Base-by-base conservation (phyloP, 2,329 filamentous ascomycete species). In the Colletotrichum karsti region DNA sequence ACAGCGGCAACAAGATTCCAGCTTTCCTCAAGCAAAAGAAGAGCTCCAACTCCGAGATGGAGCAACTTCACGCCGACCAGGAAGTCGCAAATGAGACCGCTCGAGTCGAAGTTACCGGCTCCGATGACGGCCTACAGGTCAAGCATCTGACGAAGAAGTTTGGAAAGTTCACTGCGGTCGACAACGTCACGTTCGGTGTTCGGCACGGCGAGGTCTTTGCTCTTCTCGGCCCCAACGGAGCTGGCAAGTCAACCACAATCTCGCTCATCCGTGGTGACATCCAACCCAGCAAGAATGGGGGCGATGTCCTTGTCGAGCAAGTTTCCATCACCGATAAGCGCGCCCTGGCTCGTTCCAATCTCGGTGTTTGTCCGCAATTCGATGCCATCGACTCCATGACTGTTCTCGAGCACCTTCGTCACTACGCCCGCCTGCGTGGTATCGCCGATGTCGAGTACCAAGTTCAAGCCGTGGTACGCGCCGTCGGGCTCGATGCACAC, bases 331-430 rank as follows among this genome's bases (percentile, higher is more conserved):
- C 88, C n/a, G 86, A 85, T 56, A 87, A 91, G 70, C 89, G 93
- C 8, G 90, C 92, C 2, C 85, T 88, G 2, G 95, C 94, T 3
- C 88, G 95, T 50, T 84, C 88, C 1, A 88, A 94, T 72, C 87
- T 98, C 0, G 95, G 95, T 18, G 95, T 98, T 0, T 98, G 95
- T 73, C 95, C 95, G 0, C 95, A 94, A 77, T 92, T 92, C 72
- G 92, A 94, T 74, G 95, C 95, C 7, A 91, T 97, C 81, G 95
- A 98, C 77, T 88, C 91, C 59, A 95, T 98, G 93, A 97, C 94
- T 0, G 94, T 97, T 0, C 82, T 89, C 2, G 94, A 98, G 75
- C 95, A 97, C 73, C 85, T 98, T 2, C 83, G 87, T 50, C 97
- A 98, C 82, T 98, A 98, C 77, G 95, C 95, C 5, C 89, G 90